Conservation (phyloP, 1,284 basidiomycete species). For the Clitocybe nebularis region DNA sequence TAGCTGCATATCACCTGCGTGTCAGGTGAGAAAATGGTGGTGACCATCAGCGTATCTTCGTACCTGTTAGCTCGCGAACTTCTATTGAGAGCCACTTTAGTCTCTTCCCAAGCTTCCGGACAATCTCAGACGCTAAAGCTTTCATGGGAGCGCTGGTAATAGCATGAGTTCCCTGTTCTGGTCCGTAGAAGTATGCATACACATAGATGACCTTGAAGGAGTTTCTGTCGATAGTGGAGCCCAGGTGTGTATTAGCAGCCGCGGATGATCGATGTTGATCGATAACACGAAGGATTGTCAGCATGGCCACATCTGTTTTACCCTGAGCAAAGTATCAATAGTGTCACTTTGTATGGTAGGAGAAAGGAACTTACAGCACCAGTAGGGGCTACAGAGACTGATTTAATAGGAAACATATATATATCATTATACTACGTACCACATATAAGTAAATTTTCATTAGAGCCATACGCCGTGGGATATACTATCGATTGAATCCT, state of each 20-base stretch:
- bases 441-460: slow-evolving; percentile 96
- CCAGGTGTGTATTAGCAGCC: slow-evolving; percentile 33
- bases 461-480: slow-evolving; percentile 89
- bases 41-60: neutral
- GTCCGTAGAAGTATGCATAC: slow-evolving; percentile 35
- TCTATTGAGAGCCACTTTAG: slow-evolving; percentile 87
- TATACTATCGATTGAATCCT: slow-evolving; percentile 96
- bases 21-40: slow-evolving; percentile 7
- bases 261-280: slow-evolving; percentile 58
- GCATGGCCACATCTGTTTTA: slow-evolving; percentile 99
- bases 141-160: slow-evolving; percentile 90
- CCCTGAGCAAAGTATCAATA: slow-evolving; percentile 53
- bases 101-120: slow-evolving; percentile 88
- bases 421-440: slow-evolving; percentile 53
- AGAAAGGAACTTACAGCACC: slow-evolving; percentile 70
- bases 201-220: slow-evolving; percentile 98
- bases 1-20: slow-evolving; percentile 95
- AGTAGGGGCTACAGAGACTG: slow-evolving; percentile 69
- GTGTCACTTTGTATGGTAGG: slow-evolving; percentile 1
- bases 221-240: slow-evolving; percentile 61
- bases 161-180: slow-evolving; percentile 4
- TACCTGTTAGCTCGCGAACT: slow-evolving; percentile 90
- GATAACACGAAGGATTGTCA: slow-evolving; percentile 88
- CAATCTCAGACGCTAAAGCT: slow-evolving; percentile 93
- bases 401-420: slow-evolving; percentile 1